A percentile compares a stretch with the other conserved stretches of the same genome.
phyloP scores from a whole-genome alignment of 306 rosid genomes.

The Vicia faba region DNA sequence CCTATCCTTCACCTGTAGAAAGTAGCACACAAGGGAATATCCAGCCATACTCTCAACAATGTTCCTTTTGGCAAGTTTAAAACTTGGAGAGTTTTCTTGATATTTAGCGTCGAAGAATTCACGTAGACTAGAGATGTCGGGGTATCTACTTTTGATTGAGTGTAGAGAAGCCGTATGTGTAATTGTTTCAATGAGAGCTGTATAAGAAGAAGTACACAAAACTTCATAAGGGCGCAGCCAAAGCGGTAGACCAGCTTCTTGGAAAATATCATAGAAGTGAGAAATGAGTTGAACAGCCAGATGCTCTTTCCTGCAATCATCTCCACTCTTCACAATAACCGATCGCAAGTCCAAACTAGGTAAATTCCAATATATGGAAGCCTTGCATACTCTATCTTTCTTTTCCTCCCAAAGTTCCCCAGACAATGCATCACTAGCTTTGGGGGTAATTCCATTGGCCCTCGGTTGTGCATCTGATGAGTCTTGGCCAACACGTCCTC shows the following conservation, averaged over 20 bases:
- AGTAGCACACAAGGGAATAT: slow-evolving; percentile 97
- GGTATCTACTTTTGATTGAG: slow-evolving; percentile 94
- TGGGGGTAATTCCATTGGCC: slow-evolving; percentile 76
- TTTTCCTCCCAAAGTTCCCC: slow-evolving; percentile 98
- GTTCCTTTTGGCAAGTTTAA: slow-evolving; percentile 99
- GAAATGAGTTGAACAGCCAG: slow-evolving; percentile 98
- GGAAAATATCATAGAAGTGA: slow-evolving; percentile 97
- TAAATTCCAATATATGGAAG: slow-evolving; percentile 67
- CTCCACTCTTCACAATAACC: slow-evolving; percentile 98
- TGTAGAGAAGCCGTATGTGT: slow-evolving; percentile 99
- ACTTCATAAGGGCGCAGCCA: slow-evolving; percentile 99
- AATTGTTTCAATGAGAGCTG: slow-evolving; percentile 98
- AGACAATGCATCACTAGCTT: slow-evolving; percentile 94
- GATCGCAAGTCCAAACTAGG: slow-evolving; percentile 96
- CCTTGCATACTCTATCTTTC: slow-evolving; percentile 84
- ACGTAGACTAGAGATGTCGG: slow-evolving; percentile 74
- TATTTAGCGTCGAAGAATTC: slow-evolving; percentile 92
- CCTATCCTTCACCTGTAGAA: slow-evolving; percentile 97
- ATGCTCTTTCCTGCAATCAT: slow-evolving; percentile 99
- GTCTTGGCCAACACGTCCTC: slow-evolving; percentile 98
- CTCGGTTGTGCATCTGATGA: slow-evolving; percentile 77
- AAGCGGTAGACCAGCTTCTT: slow-evolving; percentile 99
- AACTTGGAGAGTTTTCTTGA: slow-evolving; percentile 88
- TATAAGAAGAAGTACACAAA: slow-evolving; percentile 89
- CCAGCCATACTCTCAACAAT: slow-evolving; percentile 99